Percentiles rank a stretch among this genome's conserved stretches.
These are phyloP conservation scores for Casaregolazyma suthepensis DNA, from an alignment of 1,139 yeast species.

Conservation along the genomic window DNA sequence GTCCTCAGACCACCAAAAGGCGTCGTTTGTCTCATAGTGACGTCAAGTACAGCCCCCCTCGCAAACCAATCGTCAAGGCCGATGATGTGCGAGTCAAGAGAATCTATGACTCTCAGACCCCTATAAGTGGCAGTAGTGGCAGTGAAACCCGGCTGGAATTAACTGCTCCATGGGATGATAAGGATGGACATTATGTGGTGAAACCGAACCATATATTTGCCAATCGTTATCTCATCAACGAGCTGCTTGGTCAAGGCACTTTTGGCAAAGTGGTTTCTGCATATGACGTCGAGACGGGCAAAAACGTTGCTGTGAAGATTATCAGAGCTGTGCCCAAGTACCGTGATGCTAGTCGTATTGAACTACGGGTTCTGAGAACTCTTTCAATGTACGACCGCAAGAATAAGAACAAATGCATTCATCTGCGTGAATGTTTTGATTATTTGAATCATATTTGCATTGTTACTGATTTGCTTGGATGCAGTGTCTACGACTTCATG, in stretches of 20 bases:
- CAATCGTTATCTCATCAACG: slow-evolving; percentile 40
- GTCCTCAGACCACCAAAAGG: background rate
- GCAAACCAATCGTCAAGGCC: slow-evolving; percentile 26
- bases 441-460: slow-evolving; percentile 91
- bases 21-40: background rate
- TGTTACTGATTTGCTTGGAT: slow-evolving; percentile 81
- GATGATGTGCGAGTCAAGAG: slow-evolving; percentile 28
- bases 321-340: slow-evolving; percentile 48
- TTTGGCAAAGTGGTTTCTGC: slow-evolving; percentile 84
- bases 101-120: slow-evolving; percentile 22
- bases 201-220: slow-evolving; percentile 32
- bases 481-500: slow-evolving; percentile 84
- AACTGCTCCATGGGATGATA: slow-evolving; percentile 27
- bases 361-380: slow-evolving; percentile 68
- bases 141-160: background rate
- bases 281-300: slow-evolving; percentile 43
- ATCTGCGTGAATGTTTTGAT: slow-evolving; percentile 84
- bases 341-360: slow-evolving; percentile 41
- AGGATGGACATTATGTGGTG: slow-evolving; percentile 37
- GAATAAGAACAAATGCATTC: slow-evolving; percentile 55
- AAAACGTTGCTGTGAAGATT: slow-evolving; percentile 83
- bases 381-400: slow-evolving; percentile 63
- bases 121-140: slow-evolving; percentile 6
- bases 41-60: slow-evolving; percentile 17
- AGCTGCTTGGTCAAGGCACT: slow-evolving; percentile 85